These are phyloP conservation scores for Earliella scabrosa DNA, from an alignment of 1,284 basidiomycete species.

Conservation along the genomic window DNA sequence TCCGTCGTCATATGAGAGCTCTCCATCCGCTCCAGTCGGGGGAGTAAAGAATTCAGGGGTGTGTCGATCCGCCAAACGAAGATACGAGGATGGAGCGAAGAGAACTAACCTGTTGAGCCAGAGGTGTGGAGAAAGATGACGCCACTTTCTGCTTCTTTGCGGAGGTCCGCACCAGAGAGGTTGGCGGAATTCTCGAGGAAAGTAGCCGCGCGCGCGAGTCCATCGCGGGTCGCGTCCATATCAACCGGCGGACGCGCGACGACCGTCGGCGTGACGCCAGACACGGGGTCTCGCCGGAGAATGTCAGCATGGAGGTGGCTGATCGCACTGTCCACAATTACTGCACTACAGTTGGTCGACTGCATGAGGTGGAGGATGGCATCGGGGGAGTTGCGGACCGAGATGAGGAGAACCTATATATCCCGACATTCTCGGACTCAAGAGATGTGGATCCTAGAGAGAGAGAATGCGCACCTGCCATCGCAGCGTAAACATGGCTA, in stretches of 20 bases:
- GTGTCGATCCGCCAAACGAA: not conserved
- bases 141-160: constrained; percentile 4
- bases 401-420: constrained; percentile 7
- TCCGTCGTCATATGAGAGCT: too few relatives aligned
- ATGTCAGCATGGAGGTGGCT: constrained; percentile 8
- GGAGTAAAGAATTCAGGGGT: too few relatives aligned
- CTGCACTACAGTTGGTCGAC: constrained; percentile 1
- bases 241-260: not conserved
- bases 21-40: too few relatives aligned
- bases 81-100: not conserved
- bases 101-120: constrained; percentile 11
- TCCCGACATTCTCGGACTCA: not conserved
- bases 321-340: constrained; percentile 6
- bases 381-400: constrained; percentile 6
- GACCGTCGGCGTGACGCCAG: constrained; percentile 1
- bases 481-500: constrained; percentile 3
- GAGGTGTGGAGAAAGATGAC: constrained; percentile 16
- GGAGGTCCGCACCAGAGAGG: not conserved
- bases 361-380: constrained; percentile 9
- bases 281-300: not conserved
- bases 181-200: not conserved
- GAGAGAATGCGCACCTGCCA: constrained; percentile 3
- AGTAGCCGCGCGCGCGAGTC: not conserved
- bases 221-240: constrained; percentile 1
- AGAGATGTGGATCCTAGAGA: too few relatives aligned